Percentiles rank a stretch among this genome's conserved stretches.
Evolutionary conservation across 768 basidiomycete genomes (phyloP).

Genomic region (Panus rudis): DNA sequence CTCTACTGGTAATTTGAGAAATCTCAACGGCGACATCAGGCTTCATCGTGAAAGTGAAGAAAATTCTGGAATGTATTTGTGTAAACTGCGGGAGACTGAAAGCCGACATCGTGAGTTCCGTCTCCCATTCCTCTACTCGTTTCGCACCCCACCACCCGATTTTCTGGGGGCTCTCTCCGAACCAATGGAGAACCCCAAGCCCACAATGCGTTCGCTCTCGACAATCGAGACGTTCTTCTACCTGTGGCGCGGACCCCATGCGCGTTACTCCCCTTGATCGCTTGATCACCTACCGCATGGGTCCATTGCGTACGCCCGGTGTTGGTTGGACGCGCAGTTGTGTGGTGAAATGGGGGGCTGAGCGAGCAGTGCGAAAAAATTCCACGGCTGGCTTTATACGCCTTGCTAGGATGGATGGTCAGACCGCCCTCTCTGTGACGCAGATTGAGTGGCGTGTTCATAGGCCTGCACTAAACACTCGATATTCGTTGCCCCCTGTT

Average conservation of each 20-base stretch:
- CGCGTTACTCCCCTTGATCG: slow-evolving; percentile 93
- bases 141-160: slow-evolving; percentile 89
- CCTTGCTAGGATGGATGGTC: slow-evolving; percentile 35
- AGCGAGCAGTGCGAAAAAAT: slow-evolving; percentile 87
- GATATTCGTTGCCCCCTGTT: slow-evolving; percentile 56
- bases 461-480: slow-evolving; percentile 56
- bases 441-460: slow-evolving; percentile 49
- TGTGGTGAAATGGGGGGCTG: slow-evolving; percentile 97
- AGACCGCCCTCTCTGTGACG: slow-evolving; percentile 62
- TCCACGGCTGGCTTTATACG: slow-evolving; percentile 19
- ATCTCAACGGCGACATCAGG: slow-evolving; percentile 37
- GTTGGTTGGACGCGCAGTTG: slow-evolving; percentile 81
- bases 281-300: slow-evolving; percentile 89
- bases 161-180: slow-evolving; percentile 98
- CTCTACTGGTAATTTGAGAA: too few species aligned
- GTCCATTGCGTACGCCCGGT: slow-evolving; percentile 60
- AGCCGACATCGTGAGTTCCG: slow-evolving; percentile 90
- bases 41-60: slow-evolving; percentile 98
- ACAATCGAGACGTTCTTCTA: slow-evolving; percentile 80
- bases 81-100: slow-evolving; percentile 98
- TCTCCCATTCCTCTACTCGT: slow-evolving; percentile 79
- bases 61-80: slow-evolving; percentile 98
- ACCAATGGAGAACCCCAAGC: slow-evolving; percentile 91
- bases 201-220: slow-evolving; percentile 73
- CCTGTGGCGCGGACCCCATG: slow-evolving; percentile 69